These are phyloP conservation scores for Monoraphidium neglectum DNA, from an alignment of 139 green algal genomes.

Conservation along the genomic window DNA sequence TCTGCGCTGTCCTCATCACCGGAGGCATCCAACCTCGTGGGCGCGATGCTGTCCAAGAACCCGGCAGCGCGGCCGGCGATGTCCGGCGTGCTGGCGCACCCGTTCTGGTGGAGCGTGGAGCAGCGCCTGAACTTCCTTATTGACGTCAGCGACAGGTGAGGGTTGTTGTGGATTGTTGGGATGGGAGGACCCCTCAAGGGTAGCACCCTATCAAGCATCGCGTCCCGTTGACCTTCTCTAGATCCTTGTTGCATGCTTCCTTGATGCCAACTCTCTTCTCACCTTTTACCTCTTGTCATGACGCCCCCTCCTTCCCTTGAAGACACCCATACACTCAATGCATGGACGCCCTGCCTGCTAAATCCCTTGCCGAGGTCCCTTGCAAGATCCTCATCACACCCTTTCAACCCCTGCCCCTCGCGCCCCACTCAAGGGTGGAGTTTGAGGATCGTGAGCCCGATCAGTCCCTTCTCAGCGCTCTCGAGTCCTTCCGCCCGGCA, in stretches of 20 bases:
- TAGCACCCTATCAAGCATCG: no score
- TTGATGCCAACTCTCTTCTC: no score
- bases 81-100: slow-evolving; percentile 77
- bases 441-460: slow-evolving; percentile 85
- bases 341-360: no score
- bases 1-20: slow-evolving; percentile 51
- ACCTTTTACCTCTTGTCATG: no score
- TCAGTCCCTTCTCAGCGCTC: slow-evolving; percentile 52
- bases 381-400: no score
- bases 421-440: slow-evolving; percentile 71
- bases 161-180: no score
- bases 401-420: slow-evolving; percentile 11
- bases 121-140: slow-evolving; percentile 89
- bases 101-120: slow-evolving; percentile 87
- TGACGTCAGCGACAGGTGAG: slow-evolving; percentile 72
- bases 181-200: no score
- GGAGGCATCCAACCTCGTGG: slow-evolving; percentile 78
- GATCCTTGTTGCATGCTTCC: neutral
- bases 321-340: no score
- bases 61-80: slow-evolving; percentile 68
- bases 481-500: slow-evolving; percentile 45
- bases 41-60: slow-evolving; percentile 69
- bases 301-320: no score
- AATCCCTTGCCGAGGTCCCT: no score
- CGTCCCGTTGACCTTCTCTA: neutral